phyloP scores from a whole-genome alignment of 257 asterid species.

The Solanum medicagineum region DNA sequence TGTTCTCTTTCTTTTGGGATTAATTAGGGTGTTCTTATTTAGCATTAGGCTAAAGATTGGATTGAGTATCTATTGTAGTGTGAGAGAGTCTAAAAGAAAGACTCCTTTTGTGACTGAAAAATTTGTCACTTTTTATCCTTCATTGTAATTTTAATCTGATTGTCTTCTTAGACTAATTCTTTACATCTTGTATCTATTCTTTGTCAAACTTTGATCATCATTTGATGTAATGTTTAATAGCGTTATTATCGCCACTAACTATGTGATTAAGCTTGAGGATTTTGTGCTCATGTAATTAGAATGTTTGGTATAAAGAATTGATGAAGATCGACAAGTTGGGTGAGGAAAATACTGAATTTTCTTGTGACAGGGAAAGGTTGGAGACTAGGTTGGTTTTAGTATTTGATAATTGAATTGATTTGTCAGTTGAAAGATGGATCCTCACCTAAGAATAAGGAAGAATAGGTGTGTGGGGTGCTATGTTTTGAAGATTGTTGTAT shows the following conservation, averaged over 20 bases:
- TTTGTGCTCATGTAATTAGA: background rate
- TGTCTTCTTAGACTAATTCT: background rate
- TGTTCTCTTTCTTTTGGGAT: background rate
- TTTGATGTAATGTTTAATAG: background rate
- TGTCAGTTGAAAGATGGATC: background rate
- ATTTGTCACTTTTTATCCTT: background rate
- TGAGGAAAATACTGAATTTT: background rate
- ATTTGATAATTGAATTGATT: background rate
- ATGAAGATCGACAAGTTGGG: background rate
- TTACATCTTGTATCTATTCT: background rate
- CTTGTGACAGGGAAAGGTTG: background rate
- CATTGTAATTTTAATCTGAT: constrained; percentile 2
- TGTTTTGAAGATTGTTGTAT: background rate
- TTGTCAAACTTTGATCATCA: background rate
- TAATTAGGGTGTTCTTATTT: background rate
- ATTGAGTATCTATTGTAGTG: background rate
- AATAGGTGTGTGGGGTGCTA: background rate
- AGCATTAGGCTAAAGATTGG: background rate
- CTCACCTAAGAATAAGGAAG: background rate
- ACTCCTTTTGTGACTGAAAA: background rate
- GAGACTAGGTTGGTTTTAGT: no score
- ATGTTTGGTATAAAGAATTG: background rate
- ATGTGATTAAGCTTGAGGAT: background rate
- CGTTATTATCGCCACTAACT: background rate
- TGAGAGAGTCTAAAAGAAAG: background rate